Evolutionary conservation across 306 rosid species (phyloP), one percentile per base, ranked within the genome.

Genomic region (Casuarina equisetifolia): DNA sequence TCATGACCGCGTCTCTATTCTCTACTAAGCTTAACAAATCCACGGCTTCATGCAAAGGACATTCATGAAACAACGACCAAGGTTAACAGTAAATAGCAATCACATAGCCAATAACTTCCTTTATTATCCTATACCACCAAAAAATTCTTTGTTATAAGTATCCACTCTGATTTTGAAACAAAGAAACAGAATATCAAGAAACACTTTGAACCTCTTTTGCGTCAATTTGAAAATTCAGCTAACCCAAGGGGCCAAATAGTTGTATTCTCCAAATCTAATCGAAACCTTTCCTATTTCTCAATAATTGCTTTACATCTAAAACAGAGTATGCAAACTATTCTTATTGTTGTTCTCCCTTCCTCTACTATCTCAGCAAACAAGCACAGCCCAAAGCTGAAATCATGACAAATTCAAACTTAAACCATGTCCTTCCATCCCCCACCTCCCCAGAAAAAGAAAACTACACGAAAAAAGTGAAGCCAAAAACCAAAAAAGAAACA

Each of bases 301-400:
- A 38, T 4, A 38, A 63, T 63, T 63, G 10, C n/a, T 6, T 20
- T 38, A 62, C 32, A 62, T 13, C 69, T 36, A 62, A 62, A 62
- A 62, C 19, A 11, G 43, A 38, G 36, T 36, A 62, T 19, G 1
- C 1, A 17, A 10, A 12, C 35, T 2, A n/a, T 38, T 66, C 17
- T 3, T 3, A 19, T 11, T 39, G 2, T 38, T 12, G 13, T 38
- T 43, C 8, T 45, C n/a, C 0, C 59, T 43, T 20, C 74, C 39
- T n/a, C 38, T 32, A 25, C 13, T 40, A 8, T 42, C 79, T 25
- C 71, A 16, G 72, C 63, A 67, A 61, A 42, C 70, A 71, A 80
- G 49, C 79, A 25, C 4, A 43, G 11, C 13, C 66, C 38, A 25
- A 64, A 6, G 3, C 32, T 25, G 17, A 6, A 39, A 13, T 16